Base-by-base conservation (phyloP, 2,329 filamentous ascomycete genomes). In the Cercospora berteroae region DNA sequence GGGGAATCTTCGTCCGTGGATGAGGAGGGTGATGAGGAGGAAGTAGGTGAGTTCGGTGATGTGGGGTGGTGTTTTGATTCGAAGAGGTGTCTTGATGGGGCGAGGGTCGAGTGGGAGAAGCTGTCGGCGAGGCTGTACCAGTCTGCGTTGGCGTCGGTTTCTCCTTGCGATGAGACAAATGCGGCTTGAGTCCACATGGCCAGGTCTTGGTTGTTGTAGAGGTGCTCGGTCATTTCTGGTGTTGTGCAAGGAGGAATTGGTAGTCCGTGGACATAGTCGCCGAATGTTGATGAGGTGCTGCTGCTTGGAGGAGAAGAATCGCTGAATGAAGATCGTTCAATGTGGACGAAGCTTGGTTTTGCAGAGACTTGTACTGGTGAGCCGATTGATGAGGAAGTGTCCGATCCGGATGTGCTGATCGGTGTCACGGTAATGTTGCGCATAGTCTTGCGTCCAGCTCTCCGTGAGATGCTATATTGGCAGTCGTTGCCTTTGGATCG, bases 391-490 rank as follows among this genome's bases (percentile, higher is more conserved):
- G 65, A 63, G 16, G 65, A 67, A 23, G 57, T n/a, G 13, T 65
- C 63, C 1, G 56, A 48, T 13, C 25, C 61, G 6, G 65, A 63
- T 20, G 55, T 36, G 42, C 39, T 63, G 44, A 23, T 60, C 20
- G 42, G 55, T n/a, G 36, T 55, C n/a, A 36, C 29, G 8, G 64
- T 59, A 12, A 18, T 64, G 52, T 56, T 63, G 18, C 60, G 67
- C 42, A 55, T 64, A 12, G 65, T 69, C 27, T 69, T 67, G 42
- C 70, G 66, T 20, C 72, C 72, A 33, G 70, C 72, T 63, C 72
- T 69, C 10, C 72, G 63, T 5, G 71, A 73, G 31, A 66, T 70
- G 66, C 69, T 71, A 66, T 74, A 74, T 39, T 66, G 61, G 61
- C 72, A 74, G 23, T 67, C 36, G 16, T 70, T 61, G 42, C 69